These are phyloP conservation scores for Taiwanofungus camphoratus DNA, from an alignment of 1,284 basidiomycete genomes.

Conservation along the genomic window DNA sequence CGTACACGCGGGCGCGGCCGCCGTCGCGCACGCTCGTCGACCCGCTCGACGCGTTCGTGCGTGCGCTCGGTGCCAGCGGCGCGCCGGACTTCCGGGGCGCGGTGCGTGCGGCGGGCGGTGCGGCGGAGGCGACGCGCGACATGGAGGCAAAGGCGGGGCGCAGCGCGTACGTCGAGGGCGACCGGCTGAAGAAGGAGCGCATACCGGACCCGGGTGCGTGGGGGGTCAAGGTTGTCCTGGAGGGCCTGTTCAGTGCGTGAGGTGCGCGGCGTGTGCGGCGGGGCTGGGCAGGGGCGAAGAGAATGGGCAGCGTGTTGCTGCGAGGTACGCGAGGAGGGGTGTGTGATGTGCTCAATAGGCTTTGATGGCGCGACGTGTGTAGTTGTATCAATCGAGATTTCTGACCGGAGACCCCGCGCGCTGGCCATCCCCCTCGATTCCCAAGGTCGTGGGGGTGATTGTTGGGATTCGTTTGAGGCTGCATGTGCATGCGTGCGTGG, in stretches of 20 bases:
- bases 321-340: too few species aligned
- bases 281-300: too few species aligned
- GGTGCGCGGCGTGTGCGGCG: background rate
- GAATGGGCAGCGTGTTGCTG: too few species aligned
- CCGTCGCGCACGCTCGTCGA: constrained; percentile 91
- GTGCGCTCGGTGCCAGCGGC: constrained; percentile 37
- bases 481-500: too few species aligned
- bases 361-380: too few species aligned
- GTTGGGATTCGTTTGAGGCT: too few species aligned
- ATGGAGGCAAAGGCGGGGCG: constrained; percentile 85
- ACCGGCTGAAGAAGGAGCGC: constrained; percentile 59
- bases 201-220: constrained; percentile 89
- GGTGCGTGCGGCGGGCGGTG: constrained; percentile 57
- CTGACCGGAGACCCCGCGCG: too few species aligned
- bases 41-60: constrained; percentile 82
- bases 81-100: constrained; percentile 43
- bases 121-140: constrained; percentile 70
- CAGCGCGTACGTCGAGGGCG: constrained; percentile 83
- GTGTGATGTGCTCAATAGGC: too few species aligned
- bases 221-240: constrained; percentile 78
- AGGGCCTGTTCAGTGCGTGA: constrained; percentile 42
- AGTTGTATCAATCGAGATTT: too few species aligned
- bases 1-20: constrained; percentile 84
- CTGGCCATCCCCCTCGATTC: too few species aligned
- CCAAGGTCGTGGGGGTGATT: too few species aligned